phyloP scores from a whole-genome alignment of 2,329 filamentous ascomycete species.

The Nemania diffusa region DNA sequence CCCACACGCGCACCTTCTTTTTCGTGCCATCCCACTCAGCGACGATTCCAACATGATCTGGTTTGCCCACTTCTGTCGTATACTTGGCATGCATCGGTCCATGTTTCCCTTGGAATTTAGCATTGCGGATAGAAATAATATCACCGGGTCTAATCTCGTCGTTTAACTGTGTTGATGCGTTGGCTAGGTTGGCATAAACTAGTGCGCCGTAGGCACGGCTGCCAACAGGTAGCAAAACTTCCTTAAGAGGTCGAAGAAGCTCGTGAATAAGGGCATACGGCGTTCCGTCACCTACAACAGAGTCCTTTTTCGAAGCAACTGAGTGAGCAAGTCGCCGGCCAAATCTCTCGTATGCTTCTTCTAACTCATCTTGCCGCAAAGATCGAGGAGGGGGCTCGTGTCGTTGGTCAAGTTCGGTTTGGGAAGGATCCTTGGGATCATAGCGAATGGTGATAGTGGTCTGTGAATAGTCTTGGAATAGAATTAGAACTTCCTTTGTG shows the following conservation, averaged over 20 bases:
- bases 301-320: conserved; percentile 77
- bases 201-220: conserved; percentile 89
- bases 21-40: conserved; percentile 98
- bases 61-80: conserved; percentile 84
- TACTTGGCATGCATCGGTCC: conserved; percentile 97
- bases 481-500: conserved; percentile 83
- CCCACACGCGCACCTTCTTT: conserved; percentile 96
- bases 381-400: conserved; percentile 85
- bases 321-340: conserved; percentile 81
- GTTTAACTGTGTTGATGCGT: conserved; percentile 87
- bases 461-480: conserved; percentile 97
- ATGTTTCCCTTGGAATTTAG: conserved; percentile 93
- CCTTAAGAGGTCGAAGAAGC: conserved; percentile 76
- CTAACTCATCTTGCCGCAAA: conserved; percentile 91
- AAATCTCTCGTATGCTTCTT: conserved; percentile 83
- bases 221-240: conserved; percentile 85
- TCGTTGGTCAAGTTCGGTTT: conserved; percentile 82
- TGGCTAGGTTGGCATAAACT: conserved; percentile 94
- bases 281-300: conserved; percentile 84
- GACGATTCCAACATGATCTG: conserved; percentile 89
- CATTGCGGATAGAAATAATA: conserved; percentile 91
- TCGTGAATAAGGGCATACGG: conserved; percentile 81
- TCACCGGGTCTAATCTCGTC: conserved; percentile 95
- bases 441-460: conserved; percentile 86
- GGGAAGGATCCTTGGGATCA: conserved; percentile 76